These are phyloP conservation scores for Meira miltonrushii DNA, from an alignment of 1,284 basidiomycete species.

Conservation along the genomic window DNA sequence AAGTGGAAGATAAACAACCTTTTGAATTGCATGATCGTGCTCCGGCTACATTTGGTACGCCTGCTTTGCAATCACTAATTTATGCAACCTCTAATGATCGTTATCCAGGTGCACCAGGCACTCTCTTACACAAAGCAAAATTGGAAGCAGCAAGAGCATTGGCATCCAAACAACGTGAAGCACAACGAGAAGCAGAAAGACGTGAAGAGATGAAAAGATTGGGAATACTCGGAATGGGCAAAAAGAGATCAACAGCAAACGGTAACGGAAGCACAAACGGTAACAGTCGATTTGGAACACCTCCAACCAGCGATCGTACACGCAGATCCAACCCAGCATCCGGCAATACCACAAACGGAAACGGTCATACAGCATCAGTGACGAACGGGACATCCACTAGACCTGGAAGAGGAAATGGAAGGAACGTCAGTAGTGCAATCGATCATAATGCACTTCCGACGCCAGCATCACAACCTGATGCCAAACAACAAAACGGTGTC, in stretches of 20 bases:
- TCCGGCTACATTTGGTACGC: background rate
- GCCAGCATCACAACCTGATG: background rate
- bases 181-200: conserved; percentile 28
- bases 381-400: background rate
- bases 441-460: conserved; percentile 4
- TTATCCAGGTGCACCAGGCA: conserved; percentile 43
- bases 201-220: conserved; percentile 43
- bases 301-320: background rate
- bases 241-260: conserved; percentile 25
- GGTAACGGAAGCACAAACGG: background rate
- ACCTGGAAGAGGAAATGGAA: background rate
- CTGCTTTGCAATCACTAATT: conserved; percentile 5
- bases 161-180: conserved; percentile 26
- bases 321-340: background rate
- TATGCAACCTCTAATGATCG: conserved; percentile 43
- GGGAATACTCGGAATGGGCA: conserved; percentile 29
- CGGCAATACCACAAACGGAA: background rate
- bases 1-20: too few species aligned
- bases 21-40: background rate
- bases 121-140: conserved; percentile 31
- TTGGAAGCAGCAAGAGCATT: conserved; percentile 33
- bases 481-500: background rate
- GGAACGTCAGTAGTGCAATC: conserved; percentile 5
- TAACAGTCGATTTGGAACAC: conserved; percentile 1
- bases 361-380: background rate